Conservation (phyloP, 2,329 filamentous ascomycete genomes). For the Scortechinia acanthostroma region DNA sequence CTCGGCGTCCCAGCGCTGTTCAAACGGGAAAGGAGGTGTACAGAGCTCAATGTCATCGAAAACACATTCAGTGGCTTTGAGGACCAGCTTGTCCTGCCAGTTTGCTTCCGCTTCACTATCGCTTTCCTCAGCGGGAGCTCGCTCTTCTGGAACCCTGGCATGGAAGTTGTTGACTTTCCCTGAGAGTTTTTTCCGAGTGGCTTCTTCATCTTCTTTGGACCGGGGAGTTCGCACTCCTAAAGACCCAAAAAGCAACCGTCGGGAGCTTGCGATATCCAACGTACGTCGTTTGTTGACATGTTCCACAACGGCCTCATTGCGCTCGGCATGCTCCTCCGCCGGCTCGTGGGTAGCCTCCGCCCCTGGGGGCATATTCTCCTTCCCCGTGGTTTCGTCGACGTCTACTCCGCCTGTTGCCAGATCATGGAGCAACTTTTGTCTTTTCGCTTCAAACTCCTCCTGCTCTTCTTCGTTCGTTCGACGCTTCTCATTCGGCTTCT, state of each 20-base stretch:
- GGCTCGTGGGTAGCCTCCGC: not conserved
- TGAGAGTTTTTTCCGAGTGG: conserved; percentile 31
- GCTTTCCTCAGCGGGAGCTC: conserved; percentile 5
- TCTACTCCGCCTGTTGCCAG: conserved; percentile 32
- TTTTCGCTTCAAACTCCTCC: conserved; percentile 25
- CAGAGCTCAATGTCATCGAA: conserved; percentile 37
- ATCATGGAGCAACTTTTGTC: conserved; percentile 28
- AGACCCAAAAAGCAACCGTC: conserved; percentile 42
- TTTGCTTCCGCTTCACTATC: conserved; percentile 28
- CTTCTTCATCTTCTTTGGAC: conserved; percentile 38
- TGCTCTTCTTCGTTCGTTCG: conserved; percentile 11
- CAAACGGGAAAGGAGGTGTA: conserved; percentile 52
- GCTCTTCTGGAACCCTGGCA: conserved; percentile 2
- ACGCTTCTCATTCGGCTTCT: conserved; percentile 3
- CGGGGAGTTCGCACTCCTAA: conserved; percentile 41
- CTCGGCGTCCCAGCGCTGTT: conserved; percentile 51
- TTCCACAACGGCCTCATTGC: not conserved
- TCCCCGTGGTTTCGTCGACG: conserved; percentile 12
- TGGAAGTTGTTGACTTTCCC: conserved; percentile 15
- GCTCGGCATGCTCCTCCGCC: not conserved
- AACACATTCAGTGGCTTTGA: conserved; percentile 56
- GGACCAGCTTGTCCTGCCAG: conserved; percentile 46
- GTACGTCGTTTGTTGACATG: conserved; percentile 17
- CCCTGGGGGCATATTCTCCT: not conserved
- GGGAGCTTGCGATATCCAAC: conserved; percentile 40